Evolutionary conservation across 2,329 filamentous ascomycete genomes (phyloP), one percentile per base, ranked within the genome.

Genomic region (Podosphaera fusca): DNA sequence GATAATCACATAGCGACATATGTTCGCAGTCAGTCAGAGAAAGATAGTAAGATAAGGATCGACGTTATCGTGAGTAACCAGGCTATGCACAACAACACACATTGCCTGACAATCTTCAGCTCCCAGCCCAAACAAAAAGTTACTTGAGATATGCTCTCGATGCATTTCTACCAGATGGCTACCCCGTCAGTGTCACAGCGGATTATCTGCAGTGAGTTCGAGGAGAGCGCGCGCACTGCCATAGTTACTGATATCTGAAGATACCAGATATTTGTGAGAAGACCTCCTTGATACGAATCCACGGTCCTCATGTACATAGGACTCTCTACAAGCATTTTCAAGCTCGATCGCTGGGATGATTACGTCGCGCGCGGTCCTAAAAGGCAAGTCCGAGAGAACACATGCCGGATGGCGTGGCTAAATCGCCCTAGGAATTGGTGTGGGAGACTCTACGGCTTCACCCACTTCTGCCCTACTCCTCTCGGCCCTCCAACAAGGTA

Each of bases 131-230:
- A 55, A 59, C 59, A 8, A 61, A 59, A n/a, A 62, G 58, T 21
- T 64, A 64, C 62, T 61, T 59, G 4, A 63, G 59, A 55, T 64
- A 57, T 57, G 60, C 79, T 1, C 67, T 82, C 9, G 75, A 79
- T 61, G 73, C 83, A 4, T 85, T 86, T 63, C 70, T 86, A 2
- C 82, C 82, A 0, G 75, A 77, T 1, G 82, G 82, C 10, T 86
- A 81, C 69, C 82, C 82, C 2, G 74, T 81, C 50, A 84, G 79
- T 61, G 82, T 86, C 42, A 83, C 77, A n/a, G 71, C 77, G 40
- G 82, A 86, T 67, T 86, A 86, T 68, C 69, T 82, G 10, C 73
- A 78, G 79, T 84, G 61, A 65, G 73, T 69, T 8, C 29, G 14
- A 10, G 12, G 29, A 33, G 35, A 34, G 1, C 6, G 35, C 12